phyloP scores from a whole-genome alignment of 2,329 filamentous ascomycete species.

The Aspergillus spinulosporus region DNA sequence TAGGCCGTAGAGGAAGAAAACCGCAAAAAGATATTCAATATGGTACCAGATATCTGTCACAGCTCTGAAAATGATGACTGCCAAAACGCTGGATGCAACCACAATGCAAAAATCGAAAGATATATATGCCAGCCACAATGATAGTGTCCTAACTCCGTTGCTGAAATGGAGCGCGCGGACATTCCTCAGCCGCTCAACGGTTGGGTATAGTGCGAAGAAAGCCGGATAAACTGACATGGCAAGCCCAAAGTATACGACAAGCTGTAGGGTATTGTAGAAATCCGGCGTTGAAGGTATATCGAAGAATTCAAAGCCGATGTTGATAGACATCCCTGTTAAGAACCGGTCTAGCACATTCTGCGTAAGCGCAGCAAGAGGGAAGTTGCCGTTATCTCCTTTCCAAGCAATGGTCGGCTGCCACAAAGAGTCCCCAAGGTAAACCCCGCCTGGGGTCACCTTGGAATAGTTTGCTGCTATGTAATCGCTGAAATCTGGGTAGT shows the following conservation, averaged over 20 bases:
- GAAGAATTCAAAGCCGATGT: constrained; percentile 71
- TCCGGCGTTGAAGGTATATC: constrained; percentile 69
- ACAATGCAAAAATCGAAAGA: constrained; percentile 78
- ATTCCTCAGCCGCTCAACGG: constrained; percentile 74
- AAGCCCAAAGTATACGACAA: constrained; percentile 79
- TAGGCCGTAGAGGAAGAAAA: constrained; percentile 78
- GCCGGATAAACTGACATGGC: constrained; percentile 76
- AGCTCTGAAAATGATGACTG: constrained; percentile 68
- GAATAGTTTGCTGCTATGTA: constrained; percentile 64
- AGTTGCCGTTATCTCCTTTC: constrained; percentile 59
- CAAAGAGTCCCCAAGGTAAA: constrained; percentile 68
- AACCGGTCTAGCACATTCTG: constrained; percentile 68
- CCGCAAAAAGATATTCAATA: constrained; percentile 76
- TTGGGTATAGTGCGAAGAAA: constrained; percentile 87
- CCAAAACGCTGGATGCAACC: constrained; percentile 64
- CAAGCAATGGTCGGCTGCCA: constrained; percentile 69
- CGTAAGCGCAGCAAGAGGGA: constrained; percentile 54
- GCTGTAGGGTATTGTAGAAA: constrained; percentile 71
- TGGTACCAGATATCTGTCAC: constrained; percentile 69
- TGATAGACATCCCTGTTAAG: constrained; percentile 67
- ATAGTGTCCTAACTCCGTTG: constrained; percentile 79
- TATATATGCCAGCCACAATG: constrained; percentile 82
- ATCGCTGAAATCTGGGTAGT: constrained; percentile 66
- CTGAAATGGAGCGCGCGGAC: constrained; percentile 87
- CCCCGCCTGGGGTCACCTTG: constrained; percentile 73